phyloP scores from a whole-genome alignment of 2,329 filamentous ascomycete genomes.

The Ceratocystis alfenasii region DNA sequence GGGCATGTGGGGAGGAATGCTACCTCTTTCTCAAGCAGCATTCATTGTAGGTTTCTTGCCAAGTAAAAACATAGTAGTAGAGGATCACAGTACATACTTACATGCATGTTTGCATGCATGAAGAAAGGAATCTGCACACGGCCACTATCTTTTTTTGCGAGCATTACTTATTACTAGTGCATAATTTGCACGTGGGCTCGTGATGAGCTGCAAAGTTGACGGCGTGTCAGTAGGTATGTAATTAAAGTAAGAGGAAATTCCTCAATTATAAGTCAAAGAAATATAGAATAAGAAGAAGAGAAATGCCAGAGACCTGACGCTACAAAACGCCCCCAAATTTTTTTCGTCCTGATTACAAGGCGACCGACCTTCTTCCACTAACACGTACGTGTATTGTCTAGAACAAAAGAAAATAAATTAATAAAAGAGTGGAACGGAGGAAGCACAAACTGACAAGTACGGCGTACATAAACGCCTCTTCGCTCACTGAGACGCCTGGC shows the following conservation, averaged over 20 bases:
- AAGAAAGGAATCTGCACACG: neutral
- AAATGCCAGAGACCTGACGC: neutral
- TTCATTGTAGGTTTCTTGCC: neutral
- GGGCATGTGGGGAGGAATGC: neutral
- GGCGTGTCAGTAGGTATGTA: neutral
- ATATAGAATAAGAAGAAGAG: neutral
- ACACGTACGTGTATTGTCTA: conserved; percentile 2
- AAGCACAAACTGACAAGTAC: neutral
- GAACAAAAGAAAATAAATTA: neutral
- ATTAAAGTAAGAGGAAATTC: neutral
- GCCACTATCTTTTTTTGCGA: neutral
- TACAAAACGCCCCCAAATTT: neutral
- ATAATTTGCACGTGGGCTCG: neutral
- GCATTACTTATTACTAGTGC: neutral
- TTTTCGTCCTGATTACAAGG: conserved; percentile 6
- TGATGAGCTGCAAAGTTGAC: neutral
- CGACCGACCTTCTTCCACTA: neutral
- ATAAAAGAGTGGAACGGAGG: neutral
- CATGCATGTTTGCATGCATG: neutral
- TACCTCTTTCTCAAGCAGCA: neutral
- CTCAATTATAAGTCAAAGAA: neutral
- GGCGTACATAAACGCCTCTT: neutral
- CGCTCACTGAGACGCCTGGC: neutral
- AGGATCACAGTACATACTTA: conserved; percentile 13
- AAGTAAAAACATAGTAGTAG: neutral